These are phyloP conservation scores for Coemansia sp. DNA, from an alignment of 192 early-diverging fungal species.

Conservation along the genomic window DNA sequence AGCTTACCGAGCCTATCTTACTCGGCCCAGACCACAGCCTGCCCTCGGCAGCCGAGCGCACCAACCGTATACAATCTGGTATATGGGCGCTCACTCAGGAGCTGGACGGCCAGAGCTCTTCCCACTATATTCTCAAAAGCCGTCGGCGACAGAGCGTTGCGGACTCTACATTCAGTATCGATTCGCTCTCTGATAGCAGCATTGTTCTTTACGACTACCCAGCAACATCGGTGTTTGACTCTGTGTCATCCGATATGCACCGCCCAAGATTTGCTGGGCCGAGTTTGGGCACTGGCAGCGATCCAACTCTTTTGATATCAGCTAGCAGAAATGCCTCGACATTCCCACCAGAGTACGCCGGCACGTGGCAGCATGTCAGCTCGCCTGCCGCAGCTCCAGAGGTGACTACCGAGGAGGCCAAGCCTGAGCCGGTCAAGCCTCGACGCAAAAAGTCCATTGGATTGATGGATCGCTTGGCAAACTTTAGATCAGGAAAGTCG, in stretches of 20 bases:
- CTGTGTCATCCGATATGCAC: background rate
- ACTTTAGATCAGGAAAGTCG: constrained; percentile 12
- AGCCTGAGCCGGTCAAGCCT: constrained; percentile 16
- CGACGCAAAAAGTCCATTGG: constrained; percentile 38
- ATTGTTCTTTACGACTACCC: constrained; percentile 16
- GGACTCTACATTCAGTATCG: constrained; percentile 15
- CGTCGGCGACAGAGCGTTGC: constrained; percentile 23
- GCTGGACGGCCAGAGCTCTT: constrained; percentile 6
- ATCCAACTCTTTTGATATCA: constrained; percentile 7
- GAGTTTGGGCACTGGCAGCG: background rate
- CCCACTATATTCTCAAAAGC: constrained; percentile 20
- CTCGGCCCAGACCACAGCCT: constrained; percentile 1
- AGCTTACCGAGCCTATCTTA: constrained; percentile 5
- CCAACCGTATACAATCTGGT: constrained; percentile 21
- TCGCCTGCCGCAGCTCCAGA: background rate
- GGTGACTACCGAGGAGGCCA: background rate
- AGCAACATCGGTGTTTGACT: constrained; percentile 22
- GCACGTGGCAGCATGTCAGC: constrained; percentile 9
- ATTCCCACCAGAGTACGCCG: constrained; percentile 3
- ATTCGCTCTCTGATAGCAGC: constrained; percentile 20
- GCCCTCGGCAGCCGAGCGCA: constrained; percentile 27
- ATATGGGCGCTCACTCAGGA: constrained; percentile 35
- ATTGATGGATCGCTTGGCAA: constrained; percentile 31
- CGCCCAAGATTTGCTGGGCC: background rate
- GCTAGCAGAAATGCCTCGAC: constrained; percentile 6